phyloP scores from a whole-genome alignment of 2,329 filamentous ascomycete genomes.

The Claviceps maximensis region DNA sequence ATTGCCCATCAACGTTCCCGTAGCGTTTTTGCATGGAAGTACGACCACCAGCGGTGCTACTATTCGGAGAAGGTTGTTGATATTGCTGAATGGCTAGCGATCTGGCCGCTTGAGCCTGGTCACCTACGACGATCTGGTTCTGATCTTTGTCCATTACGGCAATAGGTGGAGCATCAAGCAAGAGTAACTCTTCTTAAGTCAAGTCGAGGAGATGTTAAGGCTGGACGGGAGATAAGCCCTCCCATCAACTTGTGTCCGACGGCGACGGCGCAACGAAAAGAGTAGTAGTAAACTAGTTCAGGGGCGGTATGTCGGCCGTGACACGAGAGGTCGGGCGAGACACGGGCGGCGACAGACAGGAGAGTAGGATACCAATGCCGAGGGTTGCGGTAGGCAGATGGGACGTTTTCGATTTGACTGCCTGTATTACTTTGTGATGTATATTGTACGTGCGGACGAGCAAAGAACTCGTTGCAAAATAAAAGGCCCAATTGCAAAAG shows the following conservation, averaged over 20 bases:
- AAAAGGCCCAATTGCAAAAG: not conserved
- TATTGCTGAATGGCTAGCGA: conserved; percentile 17
- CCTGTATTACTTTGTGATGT: not conserved
- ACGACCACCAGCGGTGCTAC: conserved; percentile 11
- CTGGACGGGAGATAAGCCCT: not conserved
- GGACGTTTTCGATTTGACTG: not conserved
- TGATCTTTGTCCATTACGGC: conserved; percentile 26
- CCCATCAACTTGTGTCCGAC: not conserved
- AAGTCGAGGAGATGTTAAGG: not conserved
- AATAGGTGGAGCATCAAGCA: conserved; percentile 1
- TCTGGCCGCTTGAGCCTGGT: conserved; percentile 15
- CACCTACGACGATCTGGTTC: conserved; percentile 33
- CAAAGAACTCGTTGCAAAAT: not conserved
- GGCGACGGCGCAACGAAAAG: not conserved
- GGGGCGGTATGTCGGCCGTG: not conserved
- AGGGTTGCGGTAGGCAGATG: not conserved
- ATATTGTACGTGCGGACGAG: not conserved
- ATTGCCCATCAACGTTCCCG: conserved; percentile 24
- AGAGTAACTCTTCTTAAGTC: not conserved
- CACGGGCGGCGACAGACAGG: not conserved
- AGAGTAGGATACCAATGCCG: not conserved
- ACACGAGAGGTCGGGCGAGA: not conserved
- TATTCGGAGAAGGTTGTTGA: conserved; percentile 14
- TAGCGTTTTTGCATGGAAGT: conserved; percentile 17
- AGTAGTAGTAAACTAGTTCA: not conserved